Evolutionary conservation across 495 filamentous ascomycete genomes (phyloP), one percentile per base, ranked within the genome.

Genomic region (Penicillium daleae): DNA sequence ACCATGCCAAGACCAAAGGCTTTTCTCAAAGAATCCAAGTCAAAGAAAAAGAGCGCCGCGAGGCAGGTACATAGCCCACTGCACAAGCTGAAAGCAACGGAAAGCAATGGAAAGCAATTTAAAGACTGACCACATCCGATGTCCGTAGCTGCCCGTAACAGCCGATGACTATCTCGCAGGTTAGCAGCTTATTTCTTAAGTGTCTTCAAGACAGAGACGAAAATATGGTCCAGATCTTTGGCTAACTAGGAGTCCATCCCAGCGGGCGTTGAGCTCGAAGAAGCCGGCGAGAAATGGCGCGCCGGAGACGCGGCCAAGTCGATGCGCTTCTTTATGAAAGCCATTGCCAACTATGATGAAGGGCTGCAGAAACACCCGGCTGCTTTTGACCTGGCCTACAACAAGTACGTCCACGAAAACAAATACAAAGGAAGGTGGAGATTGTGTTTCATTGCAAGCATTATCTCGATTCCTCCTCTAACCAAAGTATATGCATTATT

Each of bases 281-380:
- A 89, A 71, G 83, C 84, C 4, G 88, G 87, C 24, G 88, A 88
- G 70, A 91, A 91, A 82, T 90, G 88, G 88, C 79, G 88, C 15
- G 88, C 85, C 35, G 87, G 87, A 31, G 89, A 91, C 72, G 83
- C 86, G 15, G 85, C 78, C 53, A 91, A 91, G 69, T 85, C 88
- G 0, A 79, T 84, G 65, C 81, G 89, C 40, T 90, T 89, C 71
- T 90, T 89, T 69, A 74, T 84, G 66, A 79, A 85, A 60, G 89
- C 88, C n/a, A 83, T 90, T 55, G 78, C 85, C 32, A 81, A 77
- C 50, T 91, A 90, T 63, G 82, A 86, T 57, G 79, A 81, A n/a
- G 88, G 85, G 9, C 66, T 90, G 19, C 74, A 77, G 48, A 82
- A 76, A 60, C 83, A 83, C 68, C 86, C 86, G 0, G 56, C 62